Evolutionary conservation across 345 rosid genomes (phyloP).

Genomic region (Pugionium dolabratum): DNA sequence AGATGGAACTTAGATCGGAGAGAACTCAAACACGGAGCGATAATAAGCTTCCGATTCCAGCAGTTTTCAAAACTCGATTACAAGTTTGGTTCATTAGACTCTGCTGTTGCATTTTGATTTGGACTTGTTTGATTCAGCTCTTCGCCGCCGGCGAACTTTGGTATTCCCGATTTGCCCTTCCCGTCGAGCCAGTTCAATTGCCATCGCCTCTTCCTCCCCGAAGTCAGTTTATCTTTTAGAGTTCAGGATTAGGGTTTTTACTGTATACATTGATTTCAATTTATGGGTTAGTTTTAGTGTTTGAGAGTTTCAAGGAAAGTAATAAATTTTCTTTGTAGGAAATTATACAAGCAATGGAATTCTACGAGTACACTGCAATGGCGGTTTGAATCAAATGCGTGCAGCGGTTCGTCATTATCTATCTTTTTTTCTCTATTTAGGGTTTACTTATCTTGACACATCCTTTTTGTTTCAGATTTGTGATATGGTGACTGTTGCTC

Average conservation of each 20-base stretch:
- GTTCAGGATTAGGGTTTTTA: neutral
- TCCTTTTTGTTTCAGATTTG: constrained; percentile 56
- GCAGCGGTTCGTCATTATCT: constrained; percentile 60
- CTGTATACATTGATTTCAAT: neutral
- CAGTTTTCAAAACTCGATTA: constrained; percentile 57
- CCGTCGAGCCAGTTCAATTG: constrained; percentile 39
- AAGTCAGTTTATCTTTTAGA: constrained; percentile 45
- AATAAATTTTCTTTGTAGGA: constrained; percentile 45
- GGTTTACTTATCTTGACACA: neutral
- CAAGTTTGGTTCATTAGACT: constrained; percentile 78
- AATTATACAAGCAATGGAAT: constrained; percentile 77
- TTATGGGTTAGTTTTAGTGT: neutral
- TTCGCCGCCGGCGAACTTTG: constrained; percentile 69
- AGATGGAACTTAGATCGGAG: constrained; percentile 85
- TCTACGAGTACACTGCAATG: constrained; percentile 80
- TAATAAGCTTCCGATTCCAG: constrained; percentile 43
- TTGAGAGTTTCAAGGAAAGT: constrained; percentile 11
- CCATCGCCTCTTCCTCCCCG: constrained; percentile 51
- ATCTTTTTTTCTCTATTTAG: neutral
- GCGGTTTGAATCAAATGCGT: constrained; percentile 96
- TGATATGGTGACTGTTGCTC: constrained; percentile 84
- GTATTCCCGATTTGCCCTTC: constrained; percentile 49
- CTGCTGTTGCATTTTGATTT: constrained; percentile 73
- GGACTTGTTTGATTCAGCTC: constrained; percentile 93
- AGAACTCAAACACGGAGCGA: constrained; percentile 53